Evolutionary conservation across 768 basidiomycete genomes (phyloP), one percentile per base, ranked within the genome.

Genomic region (Mycena galericulata): DNA sequence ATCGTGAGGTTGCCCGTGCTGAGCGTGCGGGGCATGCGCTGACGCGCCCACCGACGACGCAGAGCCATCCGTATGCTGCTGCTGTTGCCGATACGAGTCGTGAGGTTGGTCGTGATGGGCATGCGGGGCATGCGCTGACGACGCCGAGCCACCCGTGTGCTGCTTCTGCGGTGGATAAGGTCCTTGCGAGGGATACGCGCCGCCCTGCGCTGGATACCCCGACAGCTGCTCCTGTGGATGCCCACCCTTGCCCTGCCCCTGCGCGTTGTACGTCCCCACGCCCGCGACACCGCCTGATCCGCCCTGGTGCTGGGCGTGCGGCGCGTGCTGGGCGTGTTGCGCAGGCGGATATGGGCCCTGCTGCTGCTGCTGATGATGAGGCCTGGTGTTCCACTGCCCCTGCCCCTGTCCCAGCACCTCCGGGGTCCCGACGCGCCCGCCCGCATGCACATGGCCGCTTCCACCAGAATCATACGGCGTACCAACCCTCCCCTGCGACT

Each of bases 1-100:
- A 29, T 27, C 50, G 50, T n/a, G 22, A 36, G 34, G 72, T 20
- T 26, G 66, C 82, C 45, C 75, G 60, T 60, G 74, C 26, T 49
- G 51, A 43, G 29, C 30, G 43, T 17, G 69, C 62, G 62, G 30
- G n/a, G 40, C 32, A 34, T 64, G 30, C 27, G 62, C 18, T 18
- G 63, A 60, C 38, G 38, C n/a, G n/a, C n/a, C n/a, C n/a, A n/a
- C 41, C 27, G 62, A 47, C 3, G 45, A 54, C 29, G 27, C 45
- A 51, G 65, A 67, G 12, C 65, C 65, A n/a, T 58, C 65, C 32
- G 65, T 61, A 22, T 67, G 50, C 58, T 60, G 65, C 41, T 50
- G 47, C 61, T 40, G 47, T 15, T 58, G 57, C 43, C 29, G 57
- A 9, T 58, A 17, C n/a, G n/a, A n/a, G n/a, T n/a, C n/a, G n/a